A percentile compares a stretch with the other conserved stretches of the same genome.
Evolutionary conservation across 768 basidiomycete species (phyloP).

Genomic region (Rhizopogon roseolus): DNA sequence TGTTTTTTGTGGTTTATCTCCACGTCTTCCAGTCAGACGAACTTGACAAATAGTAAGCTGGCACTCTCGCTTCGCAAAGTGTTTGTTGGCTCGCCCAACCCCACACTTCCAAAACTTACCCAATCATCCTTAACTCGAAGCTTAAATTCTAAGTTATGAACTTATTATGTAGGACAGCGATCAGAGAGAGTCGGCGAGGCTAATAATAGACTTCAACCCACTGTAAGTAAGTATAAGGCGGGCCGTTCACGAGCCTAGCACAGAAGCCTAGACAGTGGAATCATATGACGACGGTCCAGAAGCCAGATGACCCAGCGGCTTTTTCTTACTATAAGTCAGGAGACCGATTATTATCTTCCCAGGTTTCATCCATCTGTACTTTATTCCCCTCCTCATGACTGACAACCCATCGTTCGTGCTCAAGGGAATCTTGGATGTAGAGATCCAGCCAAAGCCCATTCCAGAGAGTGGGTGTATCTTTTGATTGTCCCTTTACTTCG

Average conservation of each 20-base stretch:
- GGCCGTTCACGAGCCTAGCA: background rate
- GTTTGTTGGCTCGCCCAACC: too few relatives aligned
- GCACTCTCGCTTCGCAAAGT: too few relatives aligned
- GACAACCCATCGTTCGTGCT: conserved; percentile 82
- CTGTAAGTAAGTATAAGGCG: too few relatives aligned
- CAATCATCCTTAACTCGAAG: too few relatives aligned
- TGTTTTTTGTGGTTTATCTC: too few relatives aligned
- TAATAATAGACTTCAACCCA: too few relatives aligned
- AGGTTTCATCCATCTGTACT: conserved; percentile 1
- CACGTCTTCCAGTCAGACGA: too few relatives aligned
- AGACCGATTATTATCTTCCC: background rate
- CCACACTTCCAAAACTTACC: too few relatives aligned
- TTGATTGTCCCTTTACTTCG: background rate
- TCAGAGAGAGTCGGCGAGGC: too few relatives aligned
- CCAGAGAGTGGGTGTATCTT: conserved; percentile 50
- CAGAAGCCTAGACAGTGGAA: background rate
- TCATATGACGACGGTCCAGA: background rate
- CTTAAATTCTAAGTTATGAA: too few relatives aligned
- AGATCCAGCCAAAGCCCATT: conserved; percentile 70
- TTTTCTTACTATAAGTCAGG: background rate
- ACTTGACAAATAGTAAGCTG: too few relatives aligned
- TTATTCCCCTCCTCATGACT: conserved; percentile 40
- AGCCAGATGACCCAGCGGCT: background rate
- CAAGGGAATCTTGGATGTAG: conserved; percentile 58
- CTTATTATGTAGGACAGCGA: too few relatives aligned